phyloP scores from a whole-genome alignment of 148 eudicot genomes.

The Rhododendron williamsianum region DNA sequence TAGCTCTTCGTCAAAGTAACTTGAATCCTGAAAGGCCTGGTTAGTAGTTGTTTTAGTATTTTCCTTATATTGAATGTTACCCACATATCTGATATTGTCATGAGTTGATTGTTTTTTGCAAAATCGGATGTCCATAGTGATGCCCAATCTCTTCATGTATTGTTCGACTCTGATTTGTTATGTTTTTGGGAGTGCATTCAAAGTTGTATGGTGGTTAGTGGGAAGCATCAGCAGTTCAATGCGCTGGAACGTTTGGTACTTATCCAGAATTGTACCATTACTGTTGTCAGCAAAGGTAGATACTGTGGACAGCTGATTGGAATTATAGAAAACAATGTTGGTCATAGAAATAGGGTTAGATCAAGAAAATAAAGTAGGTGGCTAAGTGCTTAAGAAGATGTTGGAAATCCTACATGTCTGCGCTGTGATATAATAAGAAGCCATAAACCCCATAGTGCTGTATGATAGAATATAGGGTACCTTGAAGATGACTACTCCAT shows the following conservation, averaged over 20 bases:
- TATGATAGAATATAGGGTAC: background rate
- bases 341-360: background rate
- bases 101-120: background rate
- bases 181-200: background rate
- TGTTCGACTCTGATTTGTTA: background rate
- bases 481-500: background rate
- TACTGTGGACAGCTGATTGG: background rate
- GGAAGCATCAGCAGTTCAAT: constrained; percentile 1
- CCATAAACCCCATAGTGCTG: background rate
- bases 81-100: background rate
- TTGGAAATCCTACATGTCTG: background rate
- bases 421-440: background rate
- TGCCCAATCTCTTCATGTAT: background rate
- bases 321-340: background rate
- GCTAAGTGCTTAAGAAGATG: background rate
- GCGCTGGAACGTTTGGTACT: background rate
- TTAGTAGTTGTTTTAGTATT: constrained; percentile 23
- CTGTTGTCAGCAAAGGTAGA: background rate
- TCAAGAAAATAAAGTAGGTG: background rate
- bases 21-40: constrained; percentile 84
- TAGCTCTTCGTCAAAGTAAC: constrained; percentile 79
- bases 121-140: background rate
- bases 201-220: background rate
- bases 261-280: background rate
- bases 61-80: background rate